Evolutionary conservation across 768 basidiomycete genomes (phyloP), one percentile per base, ranked within the genome.

Genomic region (Suillus placidus): DNA sequence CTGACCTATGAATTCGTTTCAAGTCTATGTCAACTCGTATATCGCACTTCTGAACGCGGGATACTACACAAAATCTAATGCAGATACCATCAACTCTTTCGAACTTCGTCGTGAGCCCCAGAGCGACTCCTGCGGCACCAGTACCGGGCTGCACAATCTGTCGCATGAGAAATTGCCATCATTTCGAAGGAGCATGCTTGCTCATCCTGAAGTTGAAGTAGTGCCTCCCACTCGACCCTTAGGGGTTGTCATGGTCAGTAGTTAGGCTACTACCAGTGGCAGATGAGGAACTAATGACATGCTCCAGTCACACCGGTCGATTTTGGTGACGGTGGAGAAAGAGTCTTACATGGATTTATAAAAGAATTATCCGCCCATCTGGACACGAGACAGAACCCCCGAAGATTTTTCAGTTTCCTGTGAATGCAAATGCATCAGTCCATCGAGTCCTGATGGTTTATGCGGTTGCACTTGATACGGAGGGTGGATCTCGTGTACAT

Each of bases 21-120:
- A 60, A 63, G 62, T 61, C 2, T 61, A 63, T 12, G 58, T 63
- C 38, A 63, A 61, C 37, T 56, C 58, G 38, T 63, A 61, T 57
- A n/a, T 63, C 18, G 62, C 57, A 34, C 51, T 63, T 32, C 37
- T 63, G 38, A 63, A 63, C 18, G 6, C 58, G 18, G 26, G 5
- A 8, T 57, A 32, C 62, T 63, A 63, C 12, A 20, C 6, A 2
- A 18, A 30, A 18, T 9, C 40, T 38, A 2, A 30, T 6, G 3
- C 26, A 12, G 18, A 30, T 6, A 3, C 4, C 18, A 6, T 12
- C 12, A 20, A 60, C 30, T 10, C 34, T 30, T 42, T 30, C 26
- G 38, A 12, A 20, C 13, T 49, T 49, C 58, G 13, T 6, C 56
- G 18, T 3, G 40, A 8, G 6, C 10, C 6, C 26, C 12, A 4